Base-by-base conservation (phyloP, 208 protist species). In the Crithidia fasciculata region DNA sequence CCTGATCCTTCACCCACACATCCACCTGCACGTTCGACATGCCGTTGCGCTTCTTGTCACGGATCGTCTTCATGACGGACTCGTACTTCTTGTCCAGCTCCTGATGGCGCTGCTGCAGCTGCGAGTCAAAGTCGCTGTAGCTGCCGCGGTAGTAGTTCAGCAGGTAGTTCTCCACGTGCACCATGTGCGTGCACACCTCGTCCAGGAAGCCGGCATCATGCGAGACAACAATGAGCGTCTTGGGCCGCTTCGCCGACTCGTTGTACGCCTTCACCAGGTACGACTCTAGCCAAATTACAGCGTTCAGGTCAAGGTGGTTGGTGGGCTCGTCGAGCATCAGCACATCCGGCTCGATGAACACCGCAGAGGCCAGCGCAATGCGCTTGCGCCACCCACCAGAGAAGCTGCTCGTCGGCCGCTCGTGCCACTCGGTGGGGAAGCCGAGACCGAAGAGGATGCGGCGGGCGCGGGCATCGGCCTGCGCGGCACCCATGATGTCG, bases 241-340 rank as follows among this genome's bases (percentile, higher is more conserved):
- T 97, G 28, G 91, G 90, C 10, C 92, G 88, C 67, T 88, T 87
- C 61, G 85, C 85, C 12, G 61, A 85, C 81, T 95, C 89, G 76
- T 75, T 92, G 84, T 97, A 96, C 64, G 85, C 76, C 66, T 83
- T 76, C 39, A 69, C 74, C 28, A 99, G 78, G 81, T 96, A 98
- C 9, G 89, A 84, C 78, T 99, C 94, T 2, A 99, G 90, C 97
- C 97, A 99, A 57, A 99, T 87, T 5, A 98, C 88, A 36, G 95
- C 94, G 66, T 95, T 94, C n/a, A 99, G 77, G 71, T 99, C 98
- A 18, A 99, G 83, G 80, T 99, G 97, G 82, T 99, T 99, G 28
- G 97, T 99, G 16, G 98, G 98, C 86, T 99, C 98, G 80, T 99
- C 98, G 7, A 99, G 89, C 76, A 99, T 83, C 12, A 99, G 85